These are phyloP conservation scores for Pythium guiyangense DNA, from an alignment of 352 stramenopile genomes.

Conservation along the genomic window DNA sequence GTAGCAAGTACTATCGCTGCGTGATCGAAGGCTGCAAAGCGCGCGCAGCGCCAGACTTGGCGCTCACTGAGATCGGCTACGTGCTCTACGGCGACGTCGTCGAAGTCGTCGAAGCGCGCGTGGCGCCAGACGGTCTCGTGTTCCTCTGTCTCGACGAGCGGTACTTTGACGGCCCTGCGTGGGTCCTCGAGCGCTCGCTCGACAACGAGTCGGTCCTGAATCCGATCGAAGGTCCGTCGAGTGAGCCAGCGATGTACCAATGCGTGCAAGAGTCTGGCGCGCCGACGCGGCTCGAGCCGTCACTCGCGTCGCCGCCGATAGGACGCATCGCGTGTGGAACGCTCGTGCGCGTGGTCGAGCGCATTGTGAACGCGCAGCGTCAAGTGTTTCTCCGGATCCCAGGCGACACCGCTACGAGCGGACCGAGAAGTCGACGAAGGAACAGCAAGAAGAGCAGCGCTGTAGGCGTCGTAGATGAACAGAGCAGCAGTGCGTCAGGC, in stretches of 20 bases:
- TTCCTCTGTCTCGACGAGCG: conserved; percentile 55
- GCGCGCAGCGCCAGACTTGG: conserved; percentile 38
- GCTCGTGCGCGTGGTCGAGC: conserved; percentile 47
- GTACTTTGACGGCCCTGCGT: conserved; percentile 68
- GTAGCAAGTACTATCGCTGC: conserved; percentile 48
- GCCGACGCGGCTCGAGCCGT: conserved; percentile 49
- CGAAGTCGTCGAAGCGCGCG: conserved; percentile 47
- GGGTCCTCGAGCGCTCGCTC: conserved; percentile 69
- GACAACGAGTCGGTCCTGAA: conserved; percentile 79
- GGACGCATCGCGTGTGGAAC: conserved; percentile 52
- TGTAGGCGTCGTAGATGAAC: neutral
- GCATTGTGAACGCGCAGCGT: conserved; percentile 52
- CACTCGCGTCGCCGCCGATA: conserved; percentile 47
- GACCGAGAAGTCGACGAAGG: neutral
- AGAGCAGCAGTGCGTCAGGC: neutral
- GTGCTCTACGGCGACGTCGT: conserved; percentile 73
- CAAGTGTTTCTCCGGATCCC: conserved; percentile 52
- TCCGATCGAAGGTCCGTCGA: conserved; percentile 43
- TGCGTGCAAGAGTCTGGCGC: conserved; percentile 70
- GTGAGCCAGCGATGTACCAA: conserved; percentile 30
- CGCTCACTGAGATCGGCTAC: conserved; percentile 64
- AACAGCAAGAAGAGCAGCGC: neutral
- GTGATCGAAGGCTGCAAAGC: conserved; percentile 79
- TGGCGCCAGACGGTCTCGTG: conserved; percentile 46
- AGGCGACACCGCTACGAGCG: neutral